These are phyloP conservation scores for Nicotiana noctiflora DNA, from an alignment of 257 asterid genomes.

Conservation along the genomic window DNA sequence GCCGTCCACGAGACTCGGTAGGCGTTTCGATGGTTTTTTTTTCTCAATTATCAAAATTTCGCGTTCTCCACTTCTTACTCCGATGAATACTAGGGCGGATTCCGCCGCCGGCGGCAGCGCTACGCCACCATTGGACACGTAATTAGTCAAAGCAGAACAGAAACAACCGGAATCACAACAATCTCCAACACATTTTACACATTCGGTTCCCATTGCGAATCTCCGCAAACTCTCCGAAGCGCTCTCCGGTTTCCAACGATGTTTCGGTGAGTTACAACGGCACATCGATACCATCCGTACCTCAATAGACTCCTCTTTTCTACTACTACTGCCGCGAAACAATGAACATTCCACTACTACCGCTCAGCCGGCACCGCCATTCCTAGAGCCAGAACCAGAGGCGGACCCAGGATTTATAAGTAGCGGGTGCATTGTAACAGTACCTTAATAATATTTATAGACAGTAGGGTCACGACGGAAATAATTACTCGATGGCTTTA, in stretches of 20 bases:
- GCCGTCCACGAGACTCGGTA: too few relatives aligned
- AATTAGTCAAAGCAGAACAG: neutral
- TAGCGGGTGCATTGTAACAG: too few relatives aligned
- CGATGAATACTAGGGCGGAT: neutral
- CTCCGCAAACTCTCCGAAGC: constrained; percentile 42
- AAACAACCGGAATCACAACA: neutral
- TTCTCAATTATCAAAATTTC: neutral
- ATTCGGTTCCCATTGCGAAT: constrained; percentile 22
- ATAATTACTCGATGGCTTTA: too few relatives aligned
- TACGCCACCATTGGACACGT: neutral
- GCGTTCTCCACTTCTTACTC: neutral
- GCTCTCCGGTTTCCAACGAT: constrained; percentile 38
- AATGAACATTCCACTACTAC: too few relatives aligned
- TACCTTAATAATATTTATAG: too few relatives aligned
- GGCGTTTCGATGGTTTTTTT: neutral
- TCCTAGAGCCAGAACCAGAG: neutral
- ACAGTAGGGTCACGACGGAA: too few relatives aligned
- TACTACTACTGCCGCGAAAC: constrained; percentile 1
- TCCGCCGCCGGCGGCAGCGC: neutral
- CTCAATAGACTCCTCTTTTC: constrained; percentile 28
- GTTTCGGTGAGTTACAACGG: constrained; percentile 48
- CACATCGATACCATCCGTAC: constrained; percentile 45
- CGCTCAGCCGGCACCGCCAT: constrained; percentile 4
- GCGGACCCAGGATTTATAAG: too few relatives aligned
- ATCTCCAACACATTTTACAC: constrained; percentile 19